Conservation (phyloP, 257 asterid species). For the Schizonepeta tenuifolia region DNA sequence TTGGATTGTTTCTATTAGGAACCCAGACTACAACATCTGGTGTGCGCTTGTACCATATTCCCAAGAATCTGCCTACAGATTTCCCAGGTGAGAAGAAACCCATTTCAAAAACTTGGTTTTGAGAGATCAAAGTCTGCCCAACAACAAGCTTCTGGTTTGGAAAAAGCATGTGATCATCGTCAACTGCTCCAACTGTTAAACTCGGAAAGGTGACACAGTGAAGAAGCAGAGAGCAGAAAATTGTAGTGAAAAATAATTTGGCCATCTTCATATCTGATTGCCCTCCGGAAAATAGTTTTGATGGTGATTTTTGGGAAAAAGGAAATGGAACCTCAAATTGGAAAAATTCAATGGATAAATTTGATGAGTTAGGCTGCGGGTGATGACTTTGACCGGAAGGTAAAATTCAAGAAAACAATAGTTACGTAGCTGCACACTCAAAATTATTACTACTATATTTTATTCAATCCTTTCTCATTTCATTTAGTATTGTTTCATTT, state of each 20-base stretch:
- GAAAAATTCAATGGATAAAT: too few relatives aligned
- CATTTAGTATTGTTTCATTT: too few relatives aligned
- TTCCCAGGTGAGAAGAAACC: conserved; percentile 45
- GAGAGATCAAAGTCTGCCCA: conserved; percentile 40
- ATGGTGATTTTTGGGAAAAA: too few relatives aligned
- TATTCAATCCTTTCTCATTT: too few relatives aligned
- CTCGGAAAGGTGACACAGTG: background rate
- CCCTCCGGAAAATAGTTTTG: background rate
- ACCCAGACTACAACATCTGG: conserved; percentile 39
- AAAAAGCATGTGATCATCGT: conserved; percentile 5
- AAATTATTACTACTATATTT: too few relatives aligned
- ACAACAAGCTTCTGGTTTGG: conserved; percentile 24
- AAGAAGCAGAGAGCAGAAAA: background rate
- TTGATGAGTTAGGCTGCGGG: too few relatives aligned
- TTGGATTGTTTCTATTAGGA: conserved; percentile 39
- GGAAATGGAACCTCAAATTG: too few relatives aligned
- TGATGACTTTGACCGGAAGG: too few relatives aligned
- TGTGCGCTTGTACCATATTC: conserved; percentile 39
- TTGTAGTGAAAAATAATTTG: background rate
- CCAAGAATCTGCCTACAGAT: conserved; percentile 26
- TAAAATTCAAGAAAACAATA: too few relatives aligned
- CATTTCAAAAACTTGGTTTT: conserved; percentile 33
- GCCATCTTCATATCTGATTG: background rate
- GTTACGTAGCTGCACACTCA: too few relatives aligned
- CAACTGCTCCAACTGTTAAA: background rate